A percentile compares a stretch with the other conserved stretches of the same genome.
These are phyloP conservation scores for Saturnispora kantuleensis DNA, from an alignment of 805 yeast genomes.

Conservation along the genomic window DNA sequence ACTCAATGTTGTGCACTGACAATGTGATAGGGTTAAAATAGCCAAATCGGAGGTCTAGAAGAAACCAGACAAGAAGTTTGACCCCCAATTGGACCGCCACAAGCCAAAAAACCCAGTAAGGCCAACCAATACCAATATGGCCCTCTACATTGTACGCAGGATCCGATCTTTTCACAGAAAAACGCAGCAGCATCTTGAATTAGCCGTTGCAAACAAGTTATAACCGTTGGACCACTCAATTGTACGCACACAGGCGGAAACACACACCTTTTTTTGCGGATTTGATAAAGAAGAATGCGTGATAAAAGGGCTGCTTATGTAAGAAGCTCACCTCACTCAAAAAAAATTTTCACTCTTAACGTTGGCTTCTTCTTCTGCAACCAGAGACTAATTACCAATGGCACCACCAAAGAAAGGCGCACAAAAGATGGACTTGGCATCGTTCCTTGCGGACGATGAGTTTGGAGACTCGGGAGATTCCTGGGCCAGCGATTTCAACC, in stretches of 20 bases:
- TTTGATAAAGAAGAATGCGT: no score
- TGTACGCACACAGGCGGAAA: no score
- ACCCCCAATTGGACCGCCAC: background rate
- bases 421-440: slow-evolving; percentile 70
- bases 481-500: slow-evolving; percentile 81
- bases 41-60: background rate
- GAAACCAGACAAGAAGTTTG: background rate
- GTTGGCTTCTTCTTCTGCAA: no score
- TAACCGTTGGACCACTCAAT: no score
- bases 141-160: no score
- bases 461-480: slow-evolving; percentile 50
- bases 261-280: no score
- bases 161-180: no score
- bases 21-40: slow-evolving; percentile 9
- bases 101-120: slow-evolving; percentile 1
- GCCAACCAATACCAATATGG: background rate
- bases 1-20: slow-evolving; percentile 2
- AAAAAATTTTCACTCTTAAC: no score
- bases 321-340: no score
- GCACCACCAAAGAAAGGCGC: slow-evolving; percentile 48
- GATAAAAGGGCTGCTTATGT: no score
- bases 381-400: slow-evolving; percentile 22
- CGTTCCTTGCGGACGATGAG: slow-evolving; percentile 71
- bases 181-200: no score
- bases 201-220: no score